Evolutionary conservation across 768 basidiomycete species (phyloP).

Genomic region (Boletus reticuloceps): DNA sequence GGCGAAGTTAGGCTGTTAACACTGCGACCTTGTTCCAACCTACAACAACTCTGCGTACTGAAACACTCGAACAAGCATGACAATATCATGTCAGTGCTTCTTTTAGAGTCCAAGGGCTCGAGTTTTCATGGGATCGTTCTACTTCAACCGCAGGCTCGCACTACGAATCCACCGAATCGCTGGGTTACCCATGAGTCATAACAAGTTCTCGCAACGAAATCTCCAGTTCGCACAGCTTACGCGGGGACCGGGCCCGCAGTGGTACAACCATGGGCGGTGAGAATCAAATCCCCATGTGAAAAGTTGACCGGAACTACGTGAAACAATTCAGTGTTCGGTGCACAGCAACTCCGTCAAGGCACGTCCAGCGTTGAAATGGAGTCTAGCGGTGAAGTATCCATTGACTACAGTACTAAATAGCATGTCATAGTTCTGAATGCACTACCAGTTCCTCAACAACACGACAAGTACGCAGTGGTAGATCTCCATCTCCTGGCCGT

Average conservation of each 20-base stretch:
- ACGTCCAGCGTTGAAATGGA: neutral
- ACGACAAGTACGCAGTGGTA: constrained; percentile 8
- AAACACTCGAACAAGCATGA: constrained; percentile 10
- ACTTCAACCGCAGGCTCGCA: neutral
- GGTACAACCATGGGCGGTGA: constrained; percentile 19
- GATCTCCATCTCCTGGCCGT: constrained; percentile 8
- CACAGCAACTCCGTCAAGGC: constrained; percentile 19
- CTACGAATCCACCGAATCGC: neutral
- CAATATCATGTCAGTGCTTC: constrained; percentile 1
- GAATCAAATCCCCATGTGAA: constrained; percentile 17
- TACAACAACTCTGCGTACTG: constrained; percentile 12
- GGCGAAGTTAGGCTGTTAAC: constrained; percentile 22
- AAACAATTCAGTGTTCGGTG: constrained; percentile 6
- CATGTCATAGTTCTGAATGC: neutral
- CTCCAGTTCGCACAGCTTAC: constrained; percentile 18
- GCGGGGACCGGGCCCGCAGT: constrained; percentile 21
- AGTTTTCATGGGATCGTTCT: neutral
- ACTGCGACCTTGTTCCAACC: constrained; percentile 26
- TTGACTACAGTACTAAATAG: neutral
- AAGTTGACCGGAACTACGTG: constrained; percentile 16
- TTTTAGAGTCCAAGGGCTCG: neutral
- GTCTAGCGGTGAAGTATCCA: neutral
- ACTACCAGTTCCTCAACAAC: constrained; percentile 9
- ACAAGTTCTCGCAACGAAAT: neutral
- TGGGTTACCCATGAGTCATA: neutral